phyloP scores from a whole-genome alignment of 78 protist species.

The Dictyostelium purpureum region DNA sequence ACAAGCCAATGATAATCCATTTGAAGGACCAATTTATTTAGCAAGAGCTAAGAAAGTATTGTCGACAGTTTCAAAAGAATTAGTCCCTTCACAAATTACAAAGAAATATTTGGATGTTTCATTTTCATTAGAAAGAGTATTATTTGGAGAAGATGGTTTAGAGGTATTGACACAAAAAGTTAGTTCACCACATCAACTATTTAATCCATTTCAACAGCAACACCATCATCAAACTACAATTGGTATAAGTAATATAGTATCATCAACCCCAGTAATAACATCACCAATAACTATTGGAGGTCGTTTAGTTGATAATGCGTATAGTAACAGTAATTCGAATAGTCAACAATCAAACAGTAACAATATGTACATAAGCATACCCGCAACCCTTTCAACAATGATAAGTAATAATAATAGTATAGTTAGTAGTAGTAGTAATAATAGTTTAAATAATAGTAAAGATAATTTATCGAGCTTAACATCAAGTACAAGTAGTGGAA shows the following conservation, averaged over 20 bases:
- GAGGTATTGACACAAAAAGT: conserved; percentile 25
- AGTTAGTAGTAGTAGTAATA: neutral
- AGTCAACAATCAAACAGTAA: neutral
- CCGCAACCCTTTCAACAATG: neutral
- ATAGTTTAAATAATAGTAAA: neutral
- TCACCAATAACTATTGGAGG: conserved; percentile 2
- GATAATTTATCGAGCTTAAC: neutral
- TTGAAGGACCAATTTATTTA: conserved; percentile 62
- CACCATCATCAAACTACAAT: no score
- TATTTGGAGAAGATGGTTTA: conserved; percentile 66
- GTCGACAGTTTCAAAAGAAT: conserved; percentile 26
- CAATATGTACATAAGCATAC: neutral
- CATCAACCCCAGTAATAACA: neutral
- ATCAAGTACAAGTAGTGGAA: conserved; percentile 4
- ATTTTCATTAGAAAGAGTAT: conserved; percentile 45
- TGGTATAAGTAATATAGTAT: neutral
- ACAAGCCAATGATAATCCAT: conserved; percentile 77
- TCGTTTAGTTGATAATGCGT: neutral
- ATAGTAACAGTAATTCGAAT: neutral
- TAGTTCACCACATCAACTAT: conserved; percentile 21
- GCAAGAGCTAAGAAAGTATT: conserved; percentile 49
- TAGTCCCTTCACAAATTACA: neutral
- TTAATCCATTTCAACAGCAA: neutral
- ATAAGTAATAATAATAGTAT: neutral
- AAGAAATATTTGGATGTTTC: conserved; percentile 43